Percentiles rank a stretch among this genome's conserved stretches.
These are phyloP conservation scores for Nannizziopsis arthrosporioides DNA, from an alignment of 2,329 filamentous ascomycete species.

Conservation along the genomic window DNA sequence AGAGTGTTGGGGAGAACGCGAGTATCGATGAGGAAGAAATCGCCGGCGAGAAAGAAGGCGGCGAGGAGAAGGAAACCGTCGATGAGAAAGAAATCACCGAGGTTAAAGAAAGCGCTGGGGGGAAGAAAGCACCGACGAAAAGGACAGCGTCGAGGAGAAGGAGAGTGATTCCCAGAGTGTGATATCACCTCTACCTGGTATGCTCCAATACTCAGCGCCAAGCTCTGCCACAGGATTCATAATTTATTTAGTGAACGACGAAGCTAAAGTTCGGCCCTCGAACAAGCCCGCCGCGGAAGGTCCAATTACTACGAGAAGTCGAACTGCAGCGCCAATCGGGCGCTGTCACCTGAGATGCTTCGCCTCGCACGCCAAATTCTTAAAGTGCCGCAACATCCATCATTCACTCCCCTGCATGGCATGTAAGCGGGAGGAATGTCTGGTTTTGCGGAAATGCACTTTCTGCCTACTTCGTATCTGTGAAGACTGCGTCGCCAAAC, in stretches of 20 bases:
- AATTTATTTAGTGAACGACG: too few relatives aligned
- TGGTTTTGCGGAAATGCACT: slow-evolving; percentile 30
- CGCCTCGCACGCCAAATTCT: slow-evolving; percentile 30
- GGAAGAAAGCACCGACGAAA: too few relatives aligned
- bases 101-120: too few relatives aligned
- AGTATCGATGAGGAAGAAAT: background rate
- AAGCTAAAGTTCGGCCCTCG: too few relatives aligned
- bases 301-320: slow-evolving; percentile 5
- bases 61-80: too few relatives aligned
- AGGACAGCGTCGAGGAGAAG: too few relatives aligned
- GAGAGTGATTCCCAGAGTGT: too few relatives aligned
- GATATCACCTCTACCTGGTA: too few relatives aligned
- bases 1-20: background rate
- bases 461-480: slow-evolving; percentile 35
- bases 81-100: too few relatives aligned
- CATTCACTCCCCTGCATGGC: slow-evolving; percentile 35
- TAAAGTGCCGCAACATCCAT: slow-evolving; percentile 28
- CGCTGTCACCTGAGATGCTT: slow-evolving; percentile 31
- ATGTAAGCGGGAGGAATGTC: slow-evolving; percentile 29
- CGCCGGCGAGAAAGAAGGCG: too few relatives aligned
- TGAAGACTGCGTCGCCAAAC: slow-evolving; percentile 23
- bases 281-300: too few relatives aligned
- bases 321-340: slow-evolving; percentile 26
- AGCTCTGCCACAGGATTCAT: background rate
- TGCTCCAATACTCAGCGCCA: too few relatives aligned